A percentile compares a stretch with the other conserved stretches of the same genome.
These are phyloP conservation scores for Euphrasia confusa DNA, from an alignment of 257 asterid genomes.

Conservation along the genomic window DNA sequence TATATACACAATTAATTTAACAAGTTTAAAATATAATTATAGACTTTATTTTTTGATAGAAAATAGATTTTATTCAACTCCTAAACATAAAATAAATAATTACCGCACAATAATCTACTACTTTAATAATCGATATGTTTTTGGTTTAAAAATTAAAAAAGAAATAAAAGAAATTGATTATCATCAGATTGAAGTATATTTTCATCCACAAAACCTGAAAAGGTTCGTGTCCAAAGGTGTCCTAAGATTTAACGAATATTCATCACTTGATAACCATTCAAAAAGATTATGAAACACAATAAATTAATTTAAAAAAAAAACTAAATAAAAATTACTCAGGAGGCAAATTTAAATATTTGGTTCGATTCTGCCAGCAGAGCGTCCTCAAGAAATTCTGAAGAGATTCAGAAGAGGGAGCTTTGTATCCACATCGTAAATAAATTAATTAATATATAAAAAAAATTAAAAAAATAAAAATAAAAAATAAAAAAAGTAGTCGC, in stretches of 20 bases:
- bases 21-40: too few relatives aligned
- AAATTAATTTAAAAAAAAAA: neutral
- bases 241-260: constrained; percentile 37
- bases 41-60: too few relatives aligned
- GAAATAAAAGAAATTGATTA: too few relatives aligned
- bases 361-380: constrained; percentile 89
- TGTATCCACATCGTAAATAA: constrained; percentile 50
- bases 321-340: constrained; percentile 44
- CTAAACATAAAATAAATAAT: too few relatives aligned
- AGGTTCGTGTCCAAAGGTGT: constrained; percentile 49
- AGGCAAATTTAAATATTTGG: constrained; percentile 50
- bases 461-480: neutral
- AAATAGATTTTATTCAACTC: too few relatives aligned
- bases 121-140: too few relatives aligned
- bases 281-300: too few relatives aligned
- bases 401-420: constrained; percentile 99
- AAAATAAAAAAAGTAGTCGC: constrained; percentile 50
- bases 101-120: too few relatives aligned
- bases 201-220: constrained; percentile 32
- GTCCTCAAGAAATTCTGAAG: constrained; percentile 54
- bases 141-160: too few relatives aligned
- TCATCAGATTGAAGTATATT: constrained; percentile 36
- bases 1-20: too few relatives aligned
- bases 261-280: constrained; percentile 45
- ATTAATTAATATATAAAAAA: neutral